Percentiles rank a stretch among this genome's conserved stretches.
Conservation (phyloP, 2,329 filamentous ascomycete species). For the Myotisia sp. region DNA sequence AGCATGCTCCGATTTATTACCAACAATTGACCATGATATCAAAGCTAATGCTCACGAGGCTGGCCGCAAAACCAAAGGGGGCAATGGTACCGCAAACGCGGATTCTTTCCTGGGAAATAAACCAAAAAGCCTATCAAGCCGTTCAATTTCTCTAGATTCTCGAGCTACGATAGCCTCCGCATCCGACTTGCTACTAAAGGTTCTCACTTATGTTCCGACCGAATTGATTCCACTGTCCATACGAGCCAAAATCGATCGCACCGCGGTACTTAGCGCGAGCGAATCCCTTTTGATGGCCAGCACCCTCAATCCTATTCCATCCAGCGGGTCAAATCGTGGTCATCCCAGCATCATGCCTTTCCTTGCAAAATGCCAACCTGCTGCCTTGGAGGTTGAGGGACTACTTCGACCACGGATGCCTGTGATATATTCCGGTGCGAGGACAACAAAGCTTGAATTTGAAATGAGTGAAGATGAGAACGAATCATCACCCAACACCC, state of each 20-base stretch:
- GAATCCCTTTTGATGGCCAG: slow-evolving; percentile 65
- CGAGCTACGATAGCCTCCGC: slow-evolving; percentile 42
- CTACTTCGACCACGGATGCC: slow-evolving; percentile 45
- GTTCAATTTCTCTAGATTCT: slow-evolving; percentile 10
- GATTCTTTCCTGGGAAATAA: slow-evolving; percentile 53
- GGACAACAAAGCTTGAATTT: slow-evolving; percentile 17
- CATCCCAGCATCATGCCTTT: slow-evolving; percentile 69
- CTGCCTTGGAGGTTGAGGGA: slow-evolving; percentile 55
- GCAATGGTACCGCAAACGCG: slow-evolving; percentile 43
- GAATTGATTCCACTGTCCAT: slow-evolving; percentile 54
- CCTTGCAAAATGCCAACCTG: slow-evolving; percentile 50
- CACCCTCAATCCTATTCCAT: slow-evolving; percentile 60
- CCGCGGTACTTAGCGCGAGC: slow-evolving; percentile 56
- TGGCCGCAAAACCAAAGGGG: slow-evolving; percentile 22
- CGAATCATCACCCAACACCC: no score
- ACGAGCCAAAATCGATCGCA: slow-evolving; percentile 64
- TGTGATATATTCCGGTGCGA: slow-evolving; percentile 21
- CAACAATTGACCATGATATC: slow-evolving; percentile 19
- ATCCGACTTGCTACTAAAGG: slow-evolving; percentile 43
- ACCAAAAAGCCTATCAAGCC: slow-evolving; percentile 13
- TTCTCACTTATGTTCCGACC: slow-evolving; percentile 52
- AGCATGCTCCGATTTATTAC: slow-evolving; percentile 63
- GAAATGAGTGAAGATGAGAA: slow-evolving; percentile 17
- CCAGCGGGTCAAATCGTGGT: slow-evolving; percentile 46
- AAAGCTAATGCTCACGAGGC: slow-evolving; percentile 26